These are phyloP conservation scores for Ceratocystis eucalypticola DNA, from an alignment of 2,329 filamentous ascomycete species.

Conservation along the genomic window DNA sequence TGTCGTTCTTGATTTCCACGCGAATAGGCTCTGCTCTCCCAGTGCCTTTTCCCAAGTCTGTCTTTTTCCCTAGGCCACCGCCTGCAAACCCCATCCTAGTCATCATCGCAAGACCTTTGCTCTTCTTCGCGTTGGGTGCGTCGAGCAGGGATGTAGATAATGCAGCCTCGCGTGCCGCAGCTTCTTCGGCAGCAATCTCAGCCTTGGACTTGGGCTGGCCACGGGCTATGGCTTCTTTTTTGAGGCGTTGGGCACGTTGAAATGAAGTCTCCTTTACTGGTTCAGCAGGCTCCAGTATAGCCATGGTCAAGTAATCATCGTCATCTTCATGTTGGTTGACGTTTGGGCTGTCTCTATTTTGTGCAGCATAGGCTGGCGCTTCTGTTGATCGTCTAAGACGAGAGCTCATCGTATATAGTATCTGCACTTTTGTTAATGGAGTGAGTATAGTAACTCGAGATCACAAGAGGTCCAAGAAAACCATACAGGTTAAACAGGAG, in stretches of 20 bases:
- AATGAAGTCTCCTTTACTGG: constrained; percentile 40
- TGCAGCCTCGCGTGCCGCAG: constrained; percentile 57
- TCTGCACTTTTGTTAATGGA: neutral
- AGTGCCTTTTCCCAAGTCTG: constrained; percentile 27
- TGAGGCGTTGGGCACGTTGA: constrained; percentile 39
- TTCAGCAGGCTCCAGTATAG: constrained; percentile 52
- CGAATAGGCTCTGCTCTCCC: constrained; percentile 51
- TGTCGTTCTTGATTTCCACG: constrained; percentile 62
- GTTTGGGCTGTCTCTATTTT: constrained; percentile 17
- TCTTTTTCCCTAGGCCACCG: constrained; percentile 51
- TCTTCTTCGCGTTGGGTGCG: constrained; percentile 41
- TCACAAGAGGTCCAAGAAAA: too few relatives aligned
- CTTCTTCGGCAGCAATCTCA: constrained; percentile 63
- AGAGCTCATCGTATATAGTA: neutral
- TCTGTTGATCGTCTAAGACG: neutral
- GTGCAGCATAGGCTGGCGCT: neutral
- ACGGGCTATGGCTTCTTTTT: constrained; percentile 53
- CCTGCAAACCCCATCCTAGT: constrained; percentile 86
- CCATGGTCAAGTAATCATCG: constrained; percentile 97
- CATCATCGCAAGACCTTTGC: constrained; percentile 94
- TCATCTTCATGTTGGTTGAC: constrained; percentile 34
- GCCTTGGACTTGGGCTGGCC: constrained; percentile 65
- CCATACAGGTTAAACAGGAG: too few relatives aligned
- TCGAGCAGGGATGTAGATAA: constrained; percentile 62
- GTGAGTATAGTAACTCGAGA: too few relatives aligned